Base-by-base conservation (phyloP, 2,329 filamentous ascomycete species). In the Scedosporium aurantiacum region DNA sequence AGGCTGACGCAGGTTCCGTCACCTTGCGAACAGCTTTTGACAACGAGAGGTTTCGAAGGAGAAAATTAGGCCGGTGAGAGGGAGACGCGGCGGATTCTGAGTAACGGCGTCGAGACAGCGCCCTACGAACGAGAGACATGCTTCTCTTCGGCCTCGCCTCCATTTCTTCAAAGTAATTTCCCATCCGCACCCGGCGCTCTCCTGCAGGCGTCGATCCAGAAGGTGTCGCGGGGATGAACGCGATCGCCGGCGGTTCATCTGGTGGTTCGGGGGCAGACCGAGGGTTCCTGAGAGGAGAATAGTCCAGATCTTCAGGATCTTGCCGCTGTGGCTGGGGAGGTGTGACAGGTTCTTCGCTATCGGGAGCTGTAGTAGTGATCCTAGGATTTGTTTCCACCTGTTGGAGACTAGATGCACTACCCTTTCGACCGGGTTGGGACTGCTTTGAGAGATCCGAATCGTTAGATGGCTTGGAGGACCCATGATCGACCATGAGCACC, bases 151-250 rank as follows among this genome's bases (percentile, higher is more conserved):
- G 78, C 58, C 77, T 77, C 7, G 37, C 76, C 16, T 73, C 74
- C 1, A 73, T 71, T 25, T 78, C 73, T 28, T 82, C 80, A 59
- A 79, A 80, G 58, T 79, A 82, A 63, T 82, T 83, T 0, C 82
- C 82, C 23, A 82, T 70, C 65, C 78, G 78, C 25, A 74, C 74
- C 61, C 79, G 74, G 66, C 77, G 79, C 64, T 85, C 82, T 2
- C 76, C 67, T 1, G 78, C 74, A 8, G 84, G 82, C 1, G 83
- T 85, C 52, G 81, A 67, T 1, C 80, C 83, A 1, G 82, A 85
- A 3, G 84, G 83, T 0, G 83, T 86, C 27, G 84, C 83, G 0
- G 83, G 83, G 40, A 84, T 86, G 63, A 87, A 83, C 61, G 83
- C 79, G 66, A 87, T 71, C n/a, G 69, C 69, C 3, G 73, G 73